These are phyloP conservation scores for Calonectria pauciramosa DNA, from an alignment of 2,329 filamentous ascomycete species.

Conservation along the genomic window DNA sequence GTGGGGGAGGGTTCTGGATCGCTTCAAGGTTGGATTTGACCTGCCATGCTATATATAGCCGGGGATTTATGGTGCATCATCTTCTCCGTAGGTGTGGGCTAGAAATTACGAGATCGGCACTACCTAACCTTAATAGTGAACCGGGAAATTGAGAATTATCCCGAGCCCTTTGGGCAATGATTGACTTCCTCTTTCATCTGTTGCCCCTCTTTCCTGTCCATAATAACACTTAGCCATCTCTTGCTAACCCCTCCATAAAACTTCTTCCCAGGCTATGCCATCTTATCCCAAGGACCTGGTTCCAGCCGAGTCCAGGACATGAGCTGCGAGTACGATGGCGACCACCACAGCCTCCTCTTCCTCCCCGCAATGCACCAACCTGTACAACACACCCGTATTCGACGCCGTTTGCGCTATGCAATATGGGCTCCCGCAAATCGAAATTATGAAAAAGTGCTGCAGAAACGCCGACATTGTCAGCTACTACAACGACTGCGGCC, in stretches of 20 bases:
- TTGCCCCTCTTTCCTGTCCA: not conserved
- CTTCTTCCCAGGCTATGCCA: not conserved
- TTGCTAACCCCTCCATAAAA: not conserved
- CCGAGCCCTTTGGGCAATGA: not conserved
- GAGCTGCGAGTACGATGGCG: not conserved
- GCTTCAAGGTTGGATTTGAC: not conserved
- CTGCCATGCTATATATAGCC: not conserved
- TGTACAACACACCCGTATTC: constrained; percentile 57
- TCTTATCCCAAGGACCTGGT: not conserved
- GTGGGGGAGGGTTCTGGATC: not conserved
- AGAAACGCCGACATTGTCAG: constrained; percentile 55
- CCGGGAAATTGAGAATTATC: not conserved
- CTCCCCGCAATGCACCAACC: constrained; percentile 23
- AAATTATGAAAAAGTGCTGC: constrained; percentile 61
- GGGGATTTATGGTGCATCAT: not conserved
- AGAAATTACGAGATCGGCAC: not conserved
- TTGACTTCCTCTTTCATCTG: not conserved
- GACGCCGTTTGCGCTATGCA: constrained; percentile 60
- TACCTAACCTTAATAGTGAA: not conserved
- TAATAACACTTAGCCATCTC: not conserved
- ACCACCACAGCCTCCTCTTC: not conserved
- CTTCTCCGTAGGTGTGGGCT: not conserved
- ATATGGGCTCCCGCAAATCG: constrained; percentile 55
- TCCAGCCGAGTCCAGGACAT: not conserved
- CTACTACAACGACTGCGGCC: constrained; percentile 61